Evolutionary conservation across 1,284 basidiomycete genomes (phyloP).

Genomic region (Ustilago bromivora): DNA sequence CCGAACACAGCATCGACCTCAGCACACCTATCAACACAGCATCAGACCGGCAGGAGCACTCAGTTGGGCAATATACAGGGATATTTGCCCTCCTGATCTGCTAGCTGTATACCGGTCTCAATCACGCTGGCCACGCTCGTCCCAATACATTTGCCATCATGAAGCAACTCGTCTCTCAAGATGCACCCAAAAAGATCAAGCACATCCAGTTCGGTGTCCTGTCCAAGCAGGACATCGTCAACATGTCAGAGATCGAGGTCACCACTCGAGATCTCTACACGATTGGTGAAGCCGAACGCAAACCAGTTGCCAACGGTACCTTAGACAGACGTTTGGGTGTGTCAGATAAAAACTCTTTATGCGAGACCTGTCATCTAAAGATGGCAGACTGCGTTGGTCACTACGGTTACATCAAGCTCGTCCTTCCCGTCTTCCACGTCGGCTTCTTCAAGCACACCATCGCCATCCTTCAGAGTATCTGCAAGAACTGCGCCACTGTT

Average conservation of each 20-base stretch:
- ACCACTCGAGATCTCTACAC: constrained; percentile 66
- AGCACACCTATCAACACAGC: neutral
- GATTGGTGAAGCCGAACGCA: constrained; percentile 58
- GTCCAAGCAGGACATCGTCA: constrained; percentile 69
- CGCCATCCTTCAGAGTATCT: constrained; percentile 83
- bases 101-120: neutral
- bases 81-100: neutral
- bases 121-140: constrained; percentile 23
- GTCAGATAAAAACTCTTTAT: constrained; percentile 90
- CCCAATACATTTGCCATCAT: constrained; percentile 39
- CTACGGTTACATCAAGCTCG: constrained; percentile 80
- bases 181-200: constrained; percentile 69
- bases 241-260: constrained; percentile 68
- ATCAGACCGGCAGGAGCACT: neutral
- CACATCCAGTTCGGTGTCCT: constrained; percentile 70
- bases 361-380: constrained; percentile 92
- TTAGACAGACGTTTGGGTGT: constrained; percentile 76
- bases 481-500: constrained; percentile 88
- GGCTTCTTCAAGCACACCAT: constrained; percentile 98
- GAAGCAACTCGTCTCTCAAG: constrained; percentile 67
- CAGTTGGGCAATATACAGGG: neutral
- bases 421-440: constrained; percentile 94
- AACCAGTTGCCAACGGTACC: constrained; percentile 64
- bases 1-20: neutral
- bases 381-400: constrained; percentile 97